Evolutionary conservation across 1,139 yeast genomes (phyloP), one percentile per base, ranked within the genome.

Genomic region (Maudiozyma humilis): DNA sequence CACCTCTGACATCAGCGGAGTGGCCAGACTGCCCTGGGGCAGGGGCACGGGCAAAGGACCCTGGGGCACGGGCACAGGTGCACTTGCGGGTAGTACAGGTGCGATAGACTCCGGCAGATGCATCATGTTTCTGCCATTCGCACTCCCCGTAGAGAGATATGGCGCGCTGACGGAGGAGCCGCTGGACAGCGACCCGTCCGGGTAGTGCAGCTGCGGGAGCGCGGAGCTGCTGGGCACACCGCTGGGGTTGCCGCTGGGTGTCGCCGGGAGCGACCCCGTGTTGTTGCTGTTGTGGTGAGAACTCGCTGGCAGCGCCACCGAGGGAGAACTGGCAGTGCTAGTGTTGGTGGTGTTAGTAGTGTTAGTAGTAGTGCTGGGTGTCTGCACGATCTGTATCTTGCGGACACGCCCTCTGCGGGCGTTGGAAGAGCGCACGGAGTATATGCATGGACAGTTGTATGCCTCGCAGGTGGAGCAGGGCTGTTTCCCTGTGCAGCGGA

Each of bases 401-500:
- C 29, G 25, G 10, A 23, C 32, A 5, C 32, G 15, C 13, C 19
- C 12, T 4, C 31, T 36, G 33, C 38, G 25, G n/a, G 23, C 30
- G 15, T 29, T 2, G 16, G 19, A 13, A 29, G 15, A 16, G 33
- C 37, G 36, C 13, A 31, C 36, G 8, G 46, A 38, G 40, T 40
- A 51, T 10, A 55, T 43, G 44, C 65, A 62, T 1, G 50, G 54
- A 43, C 65, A 60, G 16, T 48, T 48, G 42, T 60, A 60, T 14
- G 57, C 55, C 20, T 54, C 51, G 46, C 67, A 63, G n/a, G 56
- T 55, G 13, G 52, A 47, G 46, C 67, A 63, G 13, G 67, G 67
- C 20, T 50, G 49, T n/a, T 47, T 46, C 10, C 83, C 84, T 46
- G 78, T 79, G 60, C 84, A 78, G 53, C 76, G 76, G 47, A 78